Base-by-base conservation (phyloP, 75 land plant genomes). In the Picea sitchensis region DNA sequence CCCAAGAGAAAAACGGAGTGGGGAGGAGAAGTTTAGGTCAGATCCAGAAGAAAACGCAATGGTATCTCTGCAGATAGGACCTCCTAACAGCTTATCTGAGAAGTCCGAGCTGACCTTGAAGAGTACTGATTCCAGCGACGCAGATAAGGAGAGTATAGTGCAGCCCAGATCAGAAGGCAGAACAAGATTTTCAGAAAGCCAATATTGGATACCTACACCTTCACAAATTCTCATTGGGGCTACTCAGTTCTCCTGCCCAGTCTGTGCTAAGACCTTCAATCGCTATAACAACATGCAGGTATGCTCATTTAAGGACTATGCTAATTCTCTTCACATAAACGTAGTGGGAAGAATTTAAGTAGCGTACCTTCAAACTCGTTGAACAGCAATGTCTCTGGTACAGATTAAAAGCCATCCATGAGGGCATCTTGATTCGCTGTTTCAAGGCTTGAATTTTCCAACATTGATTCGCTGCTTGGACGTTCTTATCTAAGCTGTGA, bases 371-470 rank as follows among this genome's bases (percentile, higher is more conserved):
- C 74, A 71, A 44, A 20, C 54, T 78, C 84, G 83, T 79, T 88
- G 17, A 76, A 85, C 80, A 83, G 69, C 90, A 85, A 32, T 88
- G 88, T 77, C 83, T 83, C 76, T 86, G 88, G 73, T 88, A 88
- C 76, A 86, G 79, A 2, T 73, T 65, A 15, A 88, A 88, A 1
- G 86, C 86, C 90, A 77, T 47, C 8, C 54, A 47, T 47, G 54
- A 47, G 54, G 11, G 56, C 56, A 51, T 51, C 56, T 51, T 51
- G 56, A 51, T 51, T 51, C 56, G 9, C 56, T 51, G 56, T 51
- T 51, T 9, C 56, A 9, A 51, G 11, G 56, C 56, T 9, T 51
- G 56, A 51, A 51, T 51, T 51, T 51, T 51, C 56, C 11, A 4
- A 41, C 4, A 41, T 0, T 41, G 3, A 41, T 41, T 41, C 4